phyloP scores from a whole-genome alignment of 805 yeast genomes.

The Barnettozyma sp. region DNA sequence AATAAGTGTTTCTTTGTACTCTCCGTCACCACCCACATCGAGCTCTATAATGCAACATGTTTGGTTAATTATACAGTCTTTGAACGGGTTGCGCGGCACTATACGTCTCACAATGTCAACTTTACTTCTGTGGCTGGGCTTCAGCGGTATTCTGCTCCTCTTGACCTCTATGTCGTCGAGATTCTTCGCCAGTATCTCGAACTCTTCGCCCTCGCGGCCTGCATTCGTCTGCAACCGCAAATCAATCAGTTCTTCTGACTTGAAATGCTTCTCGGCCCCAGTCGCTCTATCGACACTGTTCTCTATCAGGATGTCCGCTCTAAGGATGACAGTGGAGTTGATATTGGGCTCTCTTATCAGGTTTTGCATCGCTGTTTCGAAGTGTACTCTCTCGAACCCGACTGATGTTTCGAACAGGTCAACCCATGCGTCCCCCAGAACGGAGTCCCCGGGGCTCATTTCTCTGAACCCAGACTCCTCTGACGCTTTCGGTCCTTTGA shows the following conservation, averaged over 20 bases:
- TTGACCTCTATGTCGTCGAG: slow-evolving; percentile 38
- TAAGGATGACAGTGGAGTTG: slow-evolving; percentile 82
- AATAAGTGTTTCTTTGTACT: slow-evolving; percentile 42
- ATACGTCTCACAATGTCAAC: slow-evolving; percentile 69
- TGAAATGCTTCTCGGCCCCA: too few relatives aligned
- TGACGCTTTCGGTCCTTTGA: too few relatives aligned
- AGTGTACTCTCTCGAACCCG: slow-evolving; percentile 49
- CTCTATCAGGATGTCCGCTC: slow-evolving; percentile 75
- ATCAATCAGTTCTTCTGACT: too few relatives aligned
- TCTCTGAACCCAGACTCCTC: too few relatives aligned
- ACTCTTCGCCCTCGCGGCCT: too few relatives aligned
- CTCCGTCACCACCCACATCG: slow-evolving; percentile 19
- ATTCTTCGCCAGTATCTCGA: slow-evolving; percentile 25
- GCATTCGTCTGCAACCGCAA: too few relatives aligned
- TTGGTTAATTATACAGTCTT: slow-evolving; percentile 78
- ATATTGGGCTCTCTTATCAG: slow-evolving; percentile 79
- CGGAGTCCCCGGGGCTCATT: too few relatives aligned
- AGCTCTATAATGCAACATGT: slow-evolving; percentile 55
- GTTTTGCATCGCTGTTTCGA: slow-evolving; percentile 70
- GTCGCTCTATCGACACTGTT: too few relatives aligned
- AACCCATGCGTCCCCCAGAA: slow-evolving; percentile 56
- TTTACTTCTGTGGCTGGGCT: slow-evolving; percentile 28
- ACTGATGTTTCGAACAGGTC: slow-evolving; percentile 45
- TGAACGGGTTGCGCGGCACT: slow-evolving; percentile 86
- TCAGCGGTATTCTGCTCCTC: slow-evolving; percentile 24